Base-by-base conservation (phyloP, 345 rosid genomes). In the Corchorus olitorius region DNA sequence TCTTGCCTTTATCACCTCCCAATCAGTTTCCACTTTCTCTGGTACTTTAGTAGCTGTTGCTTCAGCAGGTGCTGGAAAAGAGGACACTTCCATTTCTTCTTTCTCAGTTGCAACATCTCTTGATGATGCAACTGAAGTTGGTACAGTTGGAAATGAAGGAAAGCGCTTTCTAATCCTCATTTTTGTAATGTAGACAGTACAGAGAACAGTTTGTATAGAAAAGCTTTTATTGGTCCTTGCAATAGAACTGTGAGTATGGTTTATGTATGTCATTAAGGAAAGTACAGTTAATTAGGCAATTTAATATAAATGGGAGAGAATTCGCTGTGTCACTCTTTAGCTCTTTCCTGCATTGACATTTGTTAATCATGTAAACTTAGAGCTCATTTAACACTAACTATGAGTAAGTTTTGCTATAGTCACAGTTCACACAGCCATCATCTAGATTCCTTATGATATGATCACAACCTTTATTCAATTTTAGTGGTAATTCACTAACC, bases 91-190 rank as follows among this genome's bases (percentile, higher is more conserved):
- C 73, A 70, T 70, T 35, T 52, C 56, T 68, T 68, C 72, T 48
- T 19, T 3, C 70, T 19, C 17, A 43, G 72, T 2, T 0, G 19
- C 39, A 67, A 7, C 37, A 20, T 15, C 73, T 33, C 11, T 33
- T 3, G 59, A 33, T 14, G 73, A 69, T 33, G 41, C 43, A 1
- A 69, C 73, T 15, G 59, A 49, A 10, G 43, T 69, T 34, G 43
- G 73, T 17, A 69, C 11, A 56, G 16, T 20, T 2, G 35, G 41
- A 22, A 13, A 8, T 34, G 73, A 70, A 15, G 73, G 73, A 17
- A 34, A 52, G 17, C 45, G 34, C 27, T 34, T 70, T 70, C 73
- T 52, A 35, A 70, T 70, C 60, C 73, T 50, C 72, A 50, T 70
- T 33, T 70, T 50, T 17, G 27, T 34, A 50, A 50, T 48, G 50